phyloP scores from a whole-genome alignment of 2,329 filamentous ascomycete species.

The Beauveria pseudobassiana region DNA sequence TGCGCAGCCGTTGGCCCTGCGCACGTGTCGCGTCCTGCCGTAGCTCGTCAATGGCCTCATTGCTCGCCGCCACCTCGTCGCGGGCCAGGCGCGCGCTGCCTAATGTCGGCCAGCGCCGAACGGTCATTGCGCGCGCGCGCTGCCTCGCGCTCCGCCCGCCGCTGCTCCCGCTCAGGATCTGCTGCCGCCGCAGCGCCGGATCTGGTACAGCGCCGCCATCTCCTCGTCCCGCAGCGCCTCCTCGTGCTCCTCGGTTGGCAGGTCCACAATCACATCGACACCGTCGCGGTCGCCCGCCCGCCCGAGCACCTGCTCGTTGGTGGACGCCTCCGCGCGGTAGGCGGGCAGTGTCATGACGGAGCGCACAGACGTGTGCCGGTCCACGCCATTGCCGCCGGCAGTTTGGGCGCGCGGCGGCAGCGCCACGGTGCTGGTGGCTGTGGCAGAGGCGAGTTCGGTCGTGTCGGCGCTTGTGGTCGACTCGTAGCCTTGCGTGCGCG shows the following conservation, averaged over 20 bases:
- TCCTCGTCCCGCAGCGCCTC: conserved; percentile 75
- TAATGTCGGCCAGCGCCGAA: conserved; percentile 60
- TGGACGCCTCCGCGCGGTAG: conserved; percentile 66
- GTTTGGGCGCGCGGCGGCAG: neutral
- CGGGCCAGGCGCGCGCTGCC: conserved; percentile 45
- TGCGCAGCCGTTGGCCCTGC: conserved; percentile 53
- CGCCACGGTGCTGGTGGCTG: neutral
- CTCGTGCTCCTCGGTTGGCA: conserved; percentile 72
- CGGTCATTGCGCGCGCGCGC: conserved; percentile 65
- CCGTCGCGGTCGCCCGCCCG: conserved; percentile 87
- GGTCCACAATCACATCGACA: conserved; percentile 83
- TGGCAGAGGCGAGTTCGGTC: neutral
- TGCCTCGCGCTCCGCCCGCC: conserved; percentile 61
- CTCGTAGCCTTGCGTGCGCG: conserved; percentile 5
- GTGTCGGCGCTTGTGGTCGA: neutral
- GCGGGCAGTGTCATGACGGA: conserved; percentile 92
- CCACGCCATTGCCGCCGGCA: conserved; percentile 38
- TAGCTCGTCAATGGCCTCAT: conserved; percentile 53
- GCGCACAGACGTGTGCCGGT: conserved; percentile 77
- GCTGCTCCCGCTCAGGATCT: conserved; percentile 68
- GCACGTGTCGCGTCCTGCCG: conserved; percentile 48
- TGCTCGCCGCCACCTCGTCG: conserved; percentile 30
- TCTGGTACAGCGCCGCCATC: conserved; percentile 90
- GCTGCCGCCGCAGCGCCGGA: conserved; percentile 70
- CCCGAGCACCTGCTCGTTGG: conserved; percentile 74